Evolutionary conservation across 441 rosid species (phyloP), one percentile per base, ranked within the genome.

Genomic region (Adansonia grandidieri): DNA sequence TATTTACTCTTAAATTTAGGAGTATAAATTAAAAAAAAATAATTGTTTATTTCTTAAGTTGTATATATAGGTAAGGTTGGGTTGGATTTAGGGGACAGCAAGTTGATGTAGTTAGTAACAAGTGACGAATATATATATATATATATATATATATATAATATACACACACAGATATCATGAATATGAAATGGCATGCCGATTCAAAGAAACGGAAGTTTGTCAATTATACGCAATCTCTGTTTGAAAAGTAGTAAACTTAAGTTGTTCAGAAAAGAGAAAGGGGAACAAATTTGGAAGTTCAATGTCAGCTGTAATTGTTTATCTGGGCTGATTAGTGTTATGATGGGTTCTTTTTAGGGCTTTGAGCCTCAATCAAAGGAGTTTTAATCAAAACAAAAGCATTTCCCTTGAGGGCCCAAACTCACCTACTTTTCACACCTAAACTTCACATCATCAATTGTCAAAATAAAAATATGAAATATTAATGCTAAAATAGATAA

Each of bases 101-200:
- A 19, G 53, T 67, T 67, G 56, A 45, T 67, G 54, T 45, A 67
- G 72, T 67, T 45, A 45, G 72, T 67, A 67, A 17, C 53, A 17
- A 57, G 9, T 44, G 53, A 44, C 53, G 53, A 17, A 42, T 42
- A 65, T 4, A 8, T 22, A 22, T 24, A 32, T 56, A 4, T 54
- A 1, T 37, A 40, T 40, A 40, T 5, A 40, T 5, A 40, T 1
- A 40, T 1, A 40, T 3, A 32, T 3, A 32, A 32, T 3, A 32
- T 3, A 32, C 2, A 32, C 37, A 32, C 37, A 32, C 37, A 32
- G 37, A 32, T 32, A 32, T 32, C 1, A 32, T 32, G 37, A 32
- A 32, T 2, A 3, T 32, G 37, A 32, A 32, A 32, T 32, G 61
- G 61, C 44, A 40, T 40, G 44, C 11, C 61, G 1, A 7, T 19